These are phyloP conservation scores for Colletotrichum somersetense DNA, from an alignment of 2,329 filamentous ascomycete genomes.

Conservation along the genomic window DNA sequence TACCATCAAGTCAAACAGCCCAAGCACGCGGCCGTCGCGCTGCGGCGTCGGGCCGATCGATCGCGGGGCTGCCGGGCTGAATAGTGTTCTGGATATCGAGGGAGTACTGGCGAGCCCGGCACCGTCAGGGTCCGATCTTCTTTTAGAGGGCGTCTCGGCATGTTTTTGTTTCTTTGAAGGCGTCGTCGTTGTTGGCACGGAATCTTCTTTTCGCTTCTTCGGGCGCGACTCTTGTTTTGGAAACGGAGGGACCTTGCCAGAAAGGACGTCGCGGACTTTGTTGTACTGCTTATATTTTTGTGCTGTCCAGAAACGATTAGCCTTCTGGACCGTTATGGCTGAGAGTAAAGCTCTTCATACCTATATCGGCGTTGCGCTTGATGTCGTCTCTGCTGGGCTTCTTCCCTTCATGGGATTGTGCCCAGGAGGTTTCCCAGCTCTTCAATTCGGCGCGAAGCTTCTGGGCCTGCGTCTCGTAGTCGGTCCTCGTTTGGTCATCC, in stretches of 20 bases:
- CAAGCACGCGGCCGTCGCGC: constrained; percentile 80
- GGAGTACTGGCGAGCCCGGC: constrained; percentile 66
- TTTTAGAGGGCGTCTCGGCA: constrained; percentile 62
- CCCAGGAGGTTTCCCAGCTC: constrained; percentile 79
- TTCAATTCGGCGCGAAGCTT: constrained; percentile 78
- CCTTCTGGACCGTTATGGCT: background rate
- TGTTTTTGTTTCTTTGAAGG: constrained; percentile 65
- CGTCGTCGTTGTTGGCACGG: constrained; percentile 54
- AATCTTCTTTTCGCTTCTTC: constrained; percentile 58
- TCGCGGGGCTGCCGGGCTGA: constrained; percentile 69
- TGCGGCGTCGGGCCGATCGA: constrained; percentile 84
- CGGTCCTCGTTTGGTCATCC: constrained; percentile 59
- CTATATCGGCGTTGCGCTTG: constrained; percentile 78
- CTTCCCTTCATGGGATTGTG: constrained; percentile 69
- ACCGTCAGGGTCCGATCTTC: constrained; percentile 50
- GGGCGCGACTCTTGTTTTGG: constrained; percentile 53
- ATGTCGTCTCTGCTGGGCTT: constrained; percentile 83
- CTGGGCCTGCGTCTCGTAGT: constrained; percentile 64
- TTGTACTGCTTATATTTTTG: constrained; percentile 84
- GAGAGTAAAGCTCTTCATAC: constrained; percentile 57
- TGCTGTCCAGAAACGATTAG: constrained; percentile 56
- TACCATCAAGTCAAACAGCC: constrained; percentile 79
- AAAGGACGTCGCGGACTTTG: constrained; percentile 70
- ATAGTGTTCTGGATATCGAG: constrained; percentile 68
- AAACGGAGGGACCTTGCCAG: constrained; percentile 63